These are phyloP conservation scores for Astrothelium macrocarpum DNA, from an alignment of 495 filamentous ascomycete genomes.

Conservation along the genomic window DNA sequence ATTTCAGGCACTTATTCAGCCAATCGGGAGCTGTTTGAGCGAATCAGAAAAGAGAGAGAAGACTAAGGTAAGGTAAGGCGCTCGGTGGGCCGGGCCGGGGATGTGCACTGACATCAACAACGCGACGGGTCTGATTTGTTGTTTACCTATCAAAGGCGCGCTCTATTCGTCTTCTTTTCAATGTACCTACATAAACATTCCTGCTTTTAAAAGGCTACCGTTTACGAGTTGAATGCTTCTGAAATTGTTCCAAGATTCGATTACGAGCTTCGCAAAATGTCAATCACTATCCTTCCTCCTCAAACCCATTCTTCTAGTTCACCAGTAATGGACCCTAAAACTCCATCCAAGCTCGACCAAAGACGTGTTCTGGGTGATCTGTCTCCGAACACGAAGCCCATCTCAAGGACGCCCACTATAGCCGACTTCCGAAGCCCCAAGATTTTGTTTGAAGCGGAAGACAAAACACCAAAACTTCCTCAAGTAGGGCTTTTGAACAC, in stretches of 20 bases:
- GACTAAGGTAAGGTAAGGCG: too few species aligned
- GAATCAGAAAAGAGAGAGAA: too few species aligned
- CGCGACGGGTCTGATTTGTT: not conserved
- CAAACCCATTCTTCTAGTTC: not conserved
- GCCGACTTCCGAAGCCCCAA: not conserved
- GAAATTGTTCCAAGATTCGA: too few species aligned
- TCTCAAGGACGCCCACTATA: not conserved
- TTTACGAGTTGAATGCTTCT: too few species aligned
- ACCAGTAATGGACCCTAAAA: not conserved
- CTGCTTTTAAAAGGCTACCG: too few species aligned
- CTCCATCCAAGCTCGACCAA: not conserved
- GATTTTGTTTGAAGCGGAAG: not conserved
- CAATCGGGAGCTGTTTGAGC: too few species aligned
- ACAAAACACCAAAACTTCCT: slow-evolving; percentile 16
- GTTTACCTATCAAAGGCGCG: not conserved
- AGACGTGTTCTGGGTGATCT: slow-evolving; percentile 15
- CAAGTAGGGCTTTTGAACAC: slow-evolving; percentile 9
- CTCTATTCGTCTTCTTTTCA: not conserved
- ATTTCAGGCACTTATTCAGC: too few species aligned
- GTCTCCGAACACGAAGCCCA: slow-evolving; percentile 13
- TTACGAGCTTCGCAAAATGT: too few species aligned
- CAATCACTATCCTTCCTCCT: not conserved
- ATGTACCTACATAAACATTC: not conserved
- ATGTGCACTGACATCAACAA: not conserved
- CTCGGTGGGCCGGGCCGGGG: not conserved